Evolutionary conservation across 257 asterid species (phyloP), one percentile per base, ranked within the genome.

Genomic region (Anisodus acutangulus): DNA sequence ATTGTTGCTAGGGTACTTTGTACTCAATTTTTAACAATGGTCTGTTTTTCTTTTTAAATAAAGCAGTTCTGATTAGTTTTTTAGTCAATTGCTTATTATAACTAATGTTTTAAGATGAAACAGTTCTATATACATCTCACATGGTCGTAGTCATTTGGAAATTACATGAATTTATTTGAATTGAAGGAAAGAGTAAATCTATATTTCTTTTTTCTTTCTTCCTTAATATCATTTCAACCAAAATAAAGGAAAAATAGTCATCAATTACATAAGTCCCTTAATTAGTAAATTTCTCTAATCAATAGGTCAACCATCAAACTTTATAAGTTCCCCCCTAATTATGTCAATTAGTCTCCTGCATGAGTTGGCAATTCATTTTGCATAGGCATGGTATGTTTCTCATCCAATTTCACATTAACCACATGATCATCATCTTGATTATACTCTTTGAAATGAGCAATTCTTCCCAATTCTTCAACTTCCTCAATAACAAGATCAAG

Each of bases 401-500:
- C 43, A 26, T 86, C 67, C 26, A 78, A 13, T 13, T 13, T 39
- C 84, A 88, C 84, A 53, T 31, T 31, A 31, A 31, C 35, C 35
- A 78, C 64, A 82, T 55, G 86, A 79, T 90, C 90, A 68, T 89
- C 91, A 7, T 90, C 89, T 2, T 62, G 88, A 69, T 88, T 53
- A 53, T 53, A 96, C 88, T 96, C 97, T 89, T 94, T 90, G 83
- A 92, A 96, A 41, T 92, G 91, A 1, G 93, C 95, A 64, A 92
- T 87, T 83, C 91, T 93, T 72, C 99, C 98, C 88, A 94, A 84
- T 84, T 96, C 99, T 71, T 93, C 98, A 83, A 96, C 98, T 85
- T 96, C 97, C 58, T 94, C 98, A 35, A 96, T 96, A 86, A 94
- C 94, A 43, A 93, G 92, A 84, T 96, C 99, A 15, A 96, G 98